Evolutionary conservation across 495 filamentous ascomycete species (phyloP).

Genomic region (Penicillium odoratum): DNA sequence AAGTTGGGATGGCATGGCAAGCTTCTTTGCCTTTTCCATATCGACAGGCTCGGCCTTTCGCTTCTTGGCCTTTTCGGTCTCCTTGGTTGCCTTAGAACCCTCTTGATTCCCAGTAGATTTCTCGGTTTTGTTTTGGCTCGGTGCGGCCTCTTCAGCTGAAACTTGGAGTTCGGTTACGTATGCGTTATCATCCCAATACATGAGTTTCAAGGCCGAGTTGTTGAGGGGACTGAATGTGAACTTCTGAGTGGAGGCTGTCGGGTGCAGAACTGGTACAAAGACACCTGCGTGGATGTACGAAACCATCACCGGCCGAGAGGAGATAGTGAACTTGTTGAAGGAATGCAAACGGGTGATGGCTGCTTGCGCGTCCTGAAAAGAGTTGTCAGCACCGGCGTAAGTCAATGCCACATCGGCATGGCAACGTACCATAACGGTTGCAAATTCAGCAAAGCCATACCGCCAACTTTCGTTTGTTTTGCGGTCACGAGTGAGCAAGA

Average conservation of each 20-base stretch:
- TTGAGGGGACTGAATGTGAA: conserved; percentile 74
- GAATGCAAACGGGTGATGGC: conserved; percentile 73
- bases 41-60: conserved; percentile 57
- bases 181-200: conserved; percentile 83
- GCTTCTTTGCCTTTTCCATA: conserved; percentile 47
- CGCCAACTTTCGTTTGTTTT: conserved; percentile 76
- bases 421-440: conserved; percentile 52
- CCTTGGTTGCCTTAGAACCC: conserved; percentile 45
- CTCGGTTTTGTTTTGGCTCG: conserved; percentile 29
- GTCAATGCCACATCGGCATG: neutral
- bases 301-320: conserved; percentile 70
- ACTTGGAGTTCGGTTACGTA: conserved; percentile 69
- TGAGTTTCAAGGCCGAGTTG: conserved; percentile 67
- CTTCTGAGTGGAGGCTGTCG: conserved; percentile 49
- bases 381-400: neutral
- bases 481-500: conserved; percentile 77
- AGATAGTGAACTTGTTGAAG: conserved; percentile 81
- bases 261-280: conserved; percentile 73
- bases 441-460: conserved; percentile 90
- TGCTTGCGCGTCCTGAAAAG: conserved; percentile 69
- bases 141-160: conserved; percentile 43
- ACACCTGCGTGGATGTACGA: conserved; percentile 86
- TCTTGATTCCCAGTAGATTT: conserved; percentile 36
- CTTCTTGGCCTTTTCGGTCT: conserved; percentile 68
- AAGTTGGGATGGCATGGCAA: conserved; percentile 63